Conservation (phyloP, 495 filamentous ascomycete species). For the Penicillium egyptiacum region DNA sequence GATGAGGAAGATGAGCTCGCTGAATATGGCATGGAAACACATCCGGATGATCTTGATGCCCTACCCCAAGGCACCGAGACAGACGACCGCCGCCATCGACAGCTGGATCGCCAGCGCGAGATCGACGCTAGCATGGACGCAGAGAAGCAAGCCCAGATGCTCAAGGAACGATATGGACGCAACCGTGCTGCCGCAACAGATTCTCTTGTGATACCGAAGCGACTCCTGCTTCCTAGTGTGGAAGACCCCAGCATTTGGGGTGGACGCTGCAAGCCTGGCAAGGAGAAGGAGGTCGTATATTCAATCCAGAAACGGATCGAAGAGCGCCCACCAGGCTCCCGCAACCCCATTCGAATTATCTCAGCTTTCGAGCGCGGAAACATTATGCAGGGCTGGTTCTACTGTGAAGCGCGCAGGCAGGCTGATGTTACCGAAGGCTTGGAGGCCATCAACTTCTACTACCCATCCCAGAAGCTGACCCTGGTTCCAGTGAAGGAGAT, state of each 20-base stretch:
- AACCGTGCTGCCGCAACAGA: conserved; percentile 56
- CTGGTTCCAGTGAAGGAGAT: conserved; percentile 96
- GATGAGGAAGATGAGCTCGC: conserved; percentile 82
- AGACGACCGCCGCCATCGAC: conserved; percentile 90
- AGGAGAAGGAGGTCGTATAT: conserved; percentile 87
- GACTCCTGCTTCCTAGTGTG: conserved; percentile 86
- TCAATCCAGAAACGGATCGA: conserved; percentile 83
- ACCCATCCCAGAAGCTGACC: conserved; percentile 76
- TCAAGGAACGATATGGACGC: conserved; percentile 80
- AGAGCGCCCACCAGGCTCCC: conserved; percentile 65
- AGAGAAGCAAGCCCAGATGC: conserved; percentile 84
- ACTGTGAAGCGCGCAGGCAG: conserved; percentile 85
- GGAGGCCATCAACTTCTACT: conserved; percentile 81
- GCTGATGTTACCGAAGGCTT: conserved; percentile 79
- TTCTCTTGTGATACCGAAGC: conserved; percentile 74
- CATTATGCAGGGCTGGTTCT: conserved; percentile 89
- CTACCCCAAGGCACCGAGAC: conserved; percentile 73
- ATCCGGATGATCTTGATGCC: conserved; percentile 85
- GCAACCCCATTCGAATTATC: conserved; percentile 74
- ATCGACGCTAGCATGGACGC: conserved; percentile 81
- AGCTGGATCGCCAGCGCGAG: conserved; percentile 90
- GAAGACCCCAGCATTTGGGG: conserved; percentile 97
- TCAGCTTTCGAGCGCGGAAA: conserved; percentile 88
- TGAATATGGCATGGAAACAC: conserved; percentile 84
- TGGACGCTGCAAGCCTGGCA: conserved; percentile 87